Base-by-base conservation (phyloP, 805 yeast genomes). In the Starmera quercuum region DNA sequence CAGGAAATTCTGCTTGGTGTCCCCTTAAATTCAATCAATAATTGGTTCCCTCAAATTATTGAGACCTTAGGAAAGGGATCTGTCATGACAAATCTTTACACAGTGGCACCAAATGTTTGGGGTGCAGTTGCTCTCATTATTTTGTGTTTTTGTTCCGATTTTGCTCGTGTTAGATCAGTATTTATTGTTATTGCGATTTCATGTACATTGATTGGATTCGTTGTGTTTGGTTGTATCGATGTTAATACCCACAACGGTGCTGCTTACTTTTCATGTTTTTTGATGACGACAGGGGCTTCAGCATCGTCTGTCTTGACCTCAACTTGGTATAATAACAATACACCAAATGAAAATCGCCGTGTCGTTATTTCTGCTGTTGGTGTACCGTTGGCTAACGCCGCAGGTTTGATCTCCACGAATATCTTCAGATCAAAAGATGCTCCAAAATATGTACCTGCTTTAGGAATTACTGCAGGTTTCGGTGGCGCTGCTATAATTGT, bases 371-470 rank as follows among this genome's bases (percentile, higher is more conserved):
- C 70, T 6, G 68, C 73, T 5, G 62, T 68, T 14, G 73, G 72
- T 29, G 66, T 73, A 42, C 76, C 77, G 4, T 59, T 72, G 36
- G 78, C 76, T 15, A 73, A 73, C 42, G 65, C 72, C 26, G 77
- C 76, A 29, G 78, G 78, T 36, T 64, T 73, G 37, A 67, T 73
- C 31, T 63, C 78, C 5, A 62, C 74, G 18, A 71, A 64, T 41
- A 65, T 73, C 27, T 73, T 73, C 51, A 55, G 70, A 36, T 45
- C 68, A 9, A 61, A 63, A 36, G 77, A 71, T 47, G 66, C 75
- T 12, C 79, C 79, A 12, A 66, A 62, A 26, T 73, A 71, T 42
- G 56, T 47, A 28, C 72, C 71, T 1, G 78, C 78, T n/a, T 58
- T 73, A 24, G 58, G 62, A 31, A 67, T 66, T 35, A 59, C 68